These are phyloP conservation scores for Cytauxzoon felis DNA, from an alignment of 169 alveolate genomes.

Conservation along the genomic window DNA sequence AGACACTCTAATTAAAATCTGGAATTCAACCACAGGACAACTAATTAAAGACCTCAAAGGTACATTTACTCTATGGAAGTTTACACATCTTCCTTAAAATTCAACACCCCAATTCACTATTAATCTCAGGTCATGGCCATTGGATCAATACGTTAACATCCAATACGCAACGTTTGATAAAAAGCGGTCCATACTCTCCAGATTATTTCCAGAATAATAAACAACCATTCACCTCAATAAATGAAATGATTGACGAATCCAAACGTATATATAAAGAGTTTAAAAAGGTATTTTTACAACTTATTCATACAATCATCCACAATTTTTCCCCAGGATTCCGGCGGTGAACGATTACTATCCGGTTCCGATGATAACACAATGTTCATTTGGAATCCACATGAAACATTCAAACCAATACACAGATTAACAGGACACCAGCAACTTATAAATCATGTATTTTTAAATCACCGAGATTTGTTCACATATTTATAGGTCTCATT, in stretches of 20 bases:
- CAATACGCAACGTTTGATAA: conserved; percentile 87
- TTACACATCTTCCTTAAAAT: background rate
- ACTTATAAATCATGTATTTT: conserved; percentile 88
- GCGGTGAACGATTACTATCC: conserved; percentile 92
- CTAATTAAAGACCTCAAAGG: conserved; percentile 73
- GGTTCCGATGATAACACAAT: conserved; percentile 98
- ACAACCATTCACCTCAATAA: conserved; percentile 11
- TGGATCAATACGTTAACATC: conserved; percentile 97
- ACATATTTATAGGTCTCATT: conserved; percentile 64
- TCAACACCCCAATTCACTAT: background rate
- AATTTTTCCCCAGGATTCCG: conserved; percentile 66
- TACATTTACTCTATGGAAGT: background rate
- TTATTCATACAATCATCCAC: too few relatives aligned
- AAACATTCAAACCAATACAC: conserved; percentile 67
- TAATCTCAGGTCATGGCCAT: conserved; percentile 93
- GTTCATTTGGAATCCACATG: conserved; percentile 88
- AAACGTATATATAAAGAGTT: conserved; percentile 37
- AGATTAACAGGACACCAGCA: conserved; percentile 97
- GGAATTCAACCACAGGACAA: conserved; percentile 77
- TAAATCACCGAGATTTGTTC: background rate
- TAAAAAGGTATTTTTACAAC: conserved; percentile 51
- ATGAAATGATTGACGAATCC: conserved; percentile 51
- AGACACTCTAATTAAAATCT: conserved; percentile 91
- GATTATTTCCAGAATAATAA: conserved; percentile 38
- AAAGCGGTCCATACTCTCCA: conserved; percentile 88